phyloP scores from a whole-genome alignment of 1,284 basidiomycete genomes.

The Puccinia hordei region DNA sequence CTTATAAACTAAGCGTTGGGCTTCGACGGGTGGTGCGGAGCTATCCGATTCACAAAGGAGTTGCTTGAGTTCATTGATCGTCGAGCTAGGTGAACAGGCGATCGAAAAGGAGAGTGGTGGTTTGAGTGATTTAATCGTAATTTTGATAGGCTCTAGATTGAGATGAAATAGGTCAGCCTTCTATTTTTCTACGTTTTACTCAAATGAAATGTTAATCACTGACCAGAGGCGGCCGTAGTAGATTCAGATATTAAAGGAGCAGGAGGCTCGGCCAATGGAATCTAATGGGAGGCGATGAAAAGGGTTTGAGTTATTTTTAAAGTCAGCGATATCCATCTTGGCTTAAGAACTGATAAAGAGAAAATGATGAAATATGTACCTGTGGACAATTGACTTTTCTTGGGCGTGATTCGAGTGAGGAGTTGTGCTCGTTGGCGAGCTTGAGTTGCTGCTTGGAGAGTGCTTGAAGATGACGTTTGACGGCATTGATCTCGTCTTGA shows the following conservation, averaged over 20 bases:
- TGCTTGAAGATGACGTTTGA: slow-evolving; percentile 71
- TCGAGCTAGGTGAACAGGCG: slow-evolving; percentile 72
- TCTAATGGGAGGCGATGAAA: neutral
- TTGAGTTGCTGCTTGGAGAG: slow-evolving; percentile 71
- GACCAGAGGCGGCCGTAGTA: slow-evolving; percentile 20
- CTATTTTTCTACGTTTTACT: neutral
- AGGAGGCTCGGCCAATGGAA: slow-evolving; percentile 51
- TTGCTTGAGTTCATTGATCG: slow-evolving; percentile 74
- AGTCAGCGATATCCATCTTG: neutral
- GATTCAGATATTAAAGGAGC: slow-evolving; percentile 32
- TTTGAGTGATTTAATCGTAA: slow-evolving; percentile 85
- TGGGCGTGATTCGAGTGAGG: slow-evolving; percentile 69
- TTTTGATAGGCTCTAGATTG: slow-evolving; percentile 65
- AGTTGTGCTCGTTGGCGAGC: slow-evolving; percentile 74
- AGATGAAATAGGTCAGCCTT: neutral
- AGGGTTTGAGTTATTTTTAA: neutral
- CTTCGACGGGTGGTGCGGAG: slow-evolving; percentile 68
- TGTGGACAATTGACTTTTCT: slow-evolving; percentile 33
- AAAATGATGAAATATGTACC: neutral
- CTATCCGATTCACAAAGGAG: slow-evolving; percentile 68
- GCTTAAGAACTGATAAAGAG: neutral
- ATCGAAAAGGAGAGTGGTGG: slow-evolving; percentile 76
- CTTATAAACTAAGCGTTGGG: slow-evolving; percentile 81
- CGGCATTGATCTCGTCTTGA: slow-evolving; percentile 69
- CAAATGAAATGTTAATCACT: slow-evolving; percentile 1